phyloP scores from a whole-genome alignment of 306 rosid genomes.

The Hippophae tibetana region DNA sequence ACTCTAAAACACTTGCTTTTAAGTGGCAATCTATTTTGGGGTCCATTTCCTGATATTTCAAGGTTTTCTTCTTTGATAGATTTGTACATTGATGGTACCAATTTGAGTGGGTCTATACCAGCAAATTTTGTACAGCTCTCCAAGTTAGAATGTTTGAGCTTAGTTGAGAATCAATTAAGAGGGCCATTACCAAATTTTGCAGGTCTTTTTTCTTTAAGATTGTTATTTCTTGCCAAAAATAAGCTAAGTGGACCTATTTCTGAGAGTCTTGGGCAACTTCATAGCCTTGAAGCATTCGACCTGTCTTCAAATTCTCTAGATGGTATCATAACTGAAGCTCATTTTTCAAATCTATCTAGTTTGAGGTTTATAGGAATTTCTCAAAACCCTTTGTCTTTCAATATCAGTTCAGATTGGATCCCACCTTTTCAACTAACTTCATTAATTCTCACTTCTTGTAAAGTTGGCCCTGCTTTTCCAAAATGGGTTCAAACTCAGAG shows the following conservation, averaged over 20 bases:
- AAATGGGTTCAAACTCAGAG: slow-evolving; percentile 25
- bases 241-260: slow-evolving; percentile 11
- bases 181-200: slow-evolving; percentile 15
- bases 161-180: slow-evolving; percentile 3
- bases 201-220: neutral
- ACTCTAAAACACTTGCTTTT: slow-evolving; percentile 5
- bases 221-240: neutral
- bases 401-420: slow-evolving; percentile 19
- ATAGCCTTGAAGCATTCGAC: rapidly evolving
- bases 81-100: slow-evolving; percentile 6
- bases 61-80: slow-evolving; percentile 12
- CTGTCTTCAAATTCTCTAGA: slow-evolving; percentile 13
- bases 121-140: slow-evolving; percentile 11
- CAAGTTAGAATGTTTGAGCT: slow-evolving; percentile 15
- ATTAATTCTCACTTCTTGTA: neutral
- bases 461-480: slow-evolving; percentile 32
- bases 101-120: slow-evolving; percentile 15
- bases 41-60: slow-evolving; percentile 14
- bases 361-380: neutral
- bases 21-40: slow-evolving; percentile 11
- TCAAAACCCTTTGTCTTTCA: slow-evolving; percentile 14
- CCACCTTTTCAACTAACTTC: slow-evolving; percentile 18
- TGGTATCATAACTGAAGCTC: slow-evolving; percentile 15
- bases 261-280: slow-evolving; percentile 11
- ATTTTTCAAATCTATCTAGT: slow-evolving; percentile 9